These are phyloP conservation scores for Shiraia sp. DNA, from an alignment of 2,329 filamentous ascomycete species.

Conservation along the genomic window DNA sequence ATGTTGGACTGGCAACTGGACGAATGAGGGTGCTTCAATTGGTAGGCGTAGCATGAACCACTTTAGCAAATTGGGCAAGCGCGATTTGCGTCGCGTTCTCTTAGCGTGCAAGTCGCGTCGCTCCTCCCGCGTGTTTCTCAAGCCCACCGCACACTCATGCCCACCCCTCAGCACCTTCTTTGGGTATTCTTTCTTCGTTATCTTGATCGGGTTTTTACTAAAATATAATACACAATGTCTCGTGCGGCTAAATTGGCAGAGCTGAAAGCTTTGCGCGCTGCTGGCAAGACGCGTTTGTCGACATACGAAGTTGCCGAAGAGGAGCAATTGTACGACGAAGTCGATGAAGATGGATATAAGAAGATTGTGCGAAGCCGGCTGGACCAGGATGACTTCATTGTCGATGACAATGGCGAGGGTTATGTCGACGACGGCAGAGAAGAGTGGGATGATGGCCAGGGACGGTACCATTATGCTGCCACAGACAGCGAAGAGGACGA, in stretches of 20 bases:
- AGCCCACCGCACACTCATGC: slow-evolving; percentile 27
- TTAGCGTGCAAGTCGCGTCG: slow-evolving; percentile 28
- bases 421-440: slow-evolving; percentile 97
- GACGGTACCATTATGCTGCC: slow-evolving; percentile 65
- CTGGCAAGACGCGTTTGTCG: slow-evolving; percentile 89
- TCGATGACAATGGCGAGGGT: slow-evolving; percentile 96
- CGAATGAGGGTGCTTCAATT: neutral
- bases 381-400: slow-evolving; percentile 95
- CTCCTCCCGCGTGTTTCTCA: slow-evolving; percentile 21
- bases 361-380: slow-evolving; percentile 88
- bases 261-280: slow-evolving; percentile 79
- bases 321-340: slow-evolving; percentile 87
- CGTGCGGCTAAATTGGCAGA: slow-evolving; percentile 62
- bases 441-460: slow-evolving; percentile 69
- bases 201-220: slow-evolving; percentile 10
- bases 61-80: slow-evolving; percentile 4
- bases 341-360: slow-evolving; percentile 97
- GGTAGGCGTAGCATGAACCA: too few species aligned
- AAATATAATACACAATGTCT: slow-evolving; percentile 36
- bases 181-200: slow-evolving; percentile 17
- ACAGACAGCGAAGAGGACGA: slow-evolving; percentile 74
- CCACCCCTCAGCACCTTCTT: slow-evolving; percentile 12
- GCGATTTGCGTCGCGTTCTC: slow-evolving; percentile 4
- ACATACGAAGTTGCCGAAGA: slow-evolving; percentile 86
- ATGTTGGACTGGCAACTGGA: slow-evolving; percentile 3